A percentile compares a stretch with the other conserved stretches of the same genome.
phyloP scores from a whole-genome alignment of 1,284 basidiomycete species.

The Pisolithus thermaeus region DNA sequence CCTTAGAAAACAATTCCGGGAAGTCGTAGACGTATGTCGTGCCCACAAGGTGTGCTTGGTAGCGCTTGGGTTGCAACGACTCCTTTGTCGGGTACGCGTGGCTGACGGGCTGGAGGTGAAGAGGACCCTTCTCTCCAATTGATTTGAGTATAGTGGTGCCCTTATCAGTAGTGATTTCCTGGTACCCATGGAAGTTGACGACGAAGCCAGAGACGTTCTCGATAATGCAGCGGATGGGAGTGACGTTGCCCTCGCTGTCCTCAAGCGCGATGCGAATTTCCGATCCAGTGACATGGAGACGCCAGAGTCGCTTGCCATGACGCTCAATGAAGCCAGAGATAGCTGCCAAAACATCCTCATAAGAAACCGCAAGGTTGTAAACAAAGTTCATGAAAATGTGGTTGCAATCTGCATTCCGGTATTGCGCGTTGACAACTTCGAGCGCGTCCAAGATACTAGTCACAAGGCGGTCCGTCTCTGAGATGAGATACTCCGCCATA shows the following conservation, averaged over 20 bases:
- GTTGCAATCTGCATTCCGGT: constrained; percentile 90
- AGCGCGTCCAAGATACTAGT: constrained; percentile 93
- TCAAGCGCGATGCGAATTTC: constrained; percentile 96
- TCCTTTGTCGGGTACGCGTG: constrained; percentile 95
- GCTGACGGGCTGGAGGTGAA: constrained; percentile 91
- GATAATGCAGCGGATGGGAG: constrained; percentile 95
- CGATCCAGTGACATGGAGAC: constrained; percentile 94
- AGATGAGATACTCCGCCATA: constrained; percentile 94
- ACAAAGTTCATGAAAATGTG: constrained; percentile 98
- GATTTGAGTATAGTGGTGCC: constrained; percentile 93
- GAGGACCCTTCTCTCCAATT: constrained; percentile 89
- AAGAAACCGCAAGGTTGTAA: constrained; percentile 92
- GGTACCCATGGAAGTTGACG: constrained; percentile 98
- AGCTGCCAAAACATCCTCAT: constrained; percentile 93
- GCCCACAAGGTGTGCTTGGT: constrained; percentile 98
- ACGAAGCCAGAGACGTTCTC: constrained; percentile 99
- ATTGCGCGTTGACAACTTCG: constrained; percentile 83
- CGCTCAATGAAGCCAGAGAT: constrained; percentile 98
- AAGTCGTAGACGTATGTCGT: constrained; percentile 99
- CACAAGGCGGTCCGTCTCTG: constrained; percentile 95
- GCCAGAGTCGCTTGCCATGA: constrained; percentile 96
- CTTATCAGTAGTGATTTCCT: constrained; percentile 95
- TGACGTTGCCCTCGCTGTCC: constrained; percentile 88
- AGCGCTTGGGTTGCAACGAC: constrained; percentile 97
- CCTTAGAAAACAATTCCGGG: constrained; percentile 97